These are phyloP conservation scores for Micromonas pusilla DNA, from an alignment of 139 green algal species.

Conservation along the genomic window DNA sequence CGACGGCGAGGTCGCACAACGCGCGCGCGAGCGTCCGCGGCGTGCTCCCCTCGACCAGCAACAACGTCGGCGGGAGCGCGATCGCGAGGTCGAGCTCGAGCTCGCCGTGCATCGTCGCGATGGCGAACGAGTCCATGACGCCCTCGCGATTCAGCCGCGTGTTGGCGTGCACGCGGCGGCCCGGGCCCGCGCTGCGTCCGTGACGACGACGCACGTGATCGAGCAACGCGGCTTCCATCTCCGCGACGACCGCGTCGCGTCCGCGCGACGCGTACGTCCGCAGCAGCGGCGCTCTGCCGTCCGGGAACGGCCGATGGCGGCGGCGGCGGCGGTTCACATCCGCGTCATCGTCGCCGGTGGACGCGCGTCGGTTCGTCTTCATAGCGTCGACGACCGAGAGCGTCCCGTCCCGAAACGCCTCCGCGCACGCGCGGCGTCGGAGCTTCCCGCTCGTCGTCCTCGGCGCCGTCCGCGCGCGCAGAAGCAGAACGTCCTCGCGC, in stretches of 20 bases:
- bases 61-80: background rate
- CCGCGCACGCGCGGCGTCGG: background rate
- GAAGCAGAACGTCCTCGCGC: slow-evolving; percentile 7
- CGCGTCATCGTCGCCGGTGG: too few relatives aligned
- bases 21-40: background rate
- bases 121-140: background rate
- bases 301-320: background rate
- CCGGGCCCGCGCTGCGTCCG: too few relatives aligned
- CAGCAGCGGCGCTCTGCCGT: background rate
- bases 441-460: slow-evolving; percentile 39
- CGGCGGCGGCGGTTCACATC: too few relatives aligned
- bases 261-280: background rate
- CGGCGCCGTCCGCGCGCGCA: slow-evolving; percentile 7
- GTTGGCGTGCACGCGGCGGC: too few relatives aligned
- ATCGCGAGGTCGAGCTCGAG: background rate
- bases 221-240: background rate
- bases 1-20: too few relatives aligned
- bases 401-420: background rate
- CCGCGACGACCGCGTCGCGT: background rate
- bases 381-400: background rate
- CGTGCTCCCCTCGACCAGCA: background rate
- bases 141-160: too few relatives aligned
- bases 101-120: background rate
- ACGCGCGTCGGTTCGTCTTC: background rate
- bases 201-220: too few relatives aligned